Conservation (phyloP, 306 rosid species). For the Prosopis cineraria region DNA sequence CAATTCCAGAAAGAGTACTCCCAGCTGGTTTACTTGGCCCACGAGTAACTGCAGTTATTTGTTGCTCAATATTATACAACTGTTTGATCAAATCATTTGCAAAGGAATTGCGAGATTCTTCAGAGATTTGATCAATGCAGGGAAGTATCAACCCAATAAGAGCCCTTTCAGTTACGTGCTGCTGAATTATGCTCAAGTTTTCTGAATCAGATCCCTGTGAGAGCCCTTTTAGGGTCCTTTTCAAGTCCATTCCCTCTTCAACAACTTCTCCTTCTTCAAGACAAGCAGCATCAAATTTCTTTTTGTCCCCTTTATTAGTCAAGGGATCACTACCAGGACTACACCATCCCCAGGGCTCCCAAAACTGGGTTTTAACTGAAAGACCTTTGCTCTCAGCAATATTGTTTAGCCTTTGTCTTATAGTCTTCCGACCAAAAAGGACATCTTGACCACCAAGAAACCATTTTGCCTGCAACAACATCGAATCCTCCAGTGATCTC, state of each 20-base stretch:
- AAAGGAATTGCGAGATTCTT: slow-evolving; percentile 82
- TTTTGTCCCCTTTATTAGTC: slow-evolving; percentile 53
- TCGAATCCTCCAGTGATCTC: slow-evolving; percentile 82
- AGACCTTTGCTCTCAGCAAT: slow-evolving; percentile 69
- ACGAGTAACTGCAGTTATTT: slow-evolving; percentile 62
- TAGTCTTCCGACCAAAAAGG: slow-evolving; percentile 84
- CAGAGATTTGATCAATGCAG: slow-evolving; percentile 91
- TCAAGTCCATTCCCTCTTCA: slow-evolving; percentile 66
- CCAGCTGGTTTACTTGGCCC: slow-evolving; percentile 71
- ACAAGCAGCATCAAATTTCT: slow-evolving; percentile 56
- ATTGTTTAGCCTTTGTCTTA: slow-evolving; percentile 68
- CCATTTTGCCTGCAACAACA: slow-evolving; percentile 94
- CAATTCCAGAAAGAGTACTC: slow-evolving; percentile 61
- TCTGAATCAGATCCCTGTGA: slow-evolving; percentile 54
- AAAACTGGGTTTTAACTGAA: slow-evolving; percentile 68
- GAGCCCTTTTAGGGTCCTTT: slow-evolving; percentile 53
- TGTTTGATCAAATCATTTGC: slow-evolving; percentile 89
- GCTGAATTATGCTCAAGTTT: slow-evolving; percentile 50
- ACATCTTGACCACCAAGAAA: slow-evolving; percentile 83
- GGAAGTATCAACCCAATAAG: slow-evolving; percentile 79
- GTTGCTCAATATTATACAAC: slow-evolving; percentile 73
- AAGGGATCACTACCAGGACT: slow-evolving; percentile 50
- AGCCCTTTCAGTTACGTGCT: slow-evolving; percentile 80
- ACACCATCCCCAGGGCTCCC: slow-evolving; percentile 91
- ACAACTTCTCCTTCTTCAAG: slow-evolving; percentile 95